Conservation (phyloP, 2,329 filamentous ascomycete species). For the Trichoderma simmonsii region DNA sequence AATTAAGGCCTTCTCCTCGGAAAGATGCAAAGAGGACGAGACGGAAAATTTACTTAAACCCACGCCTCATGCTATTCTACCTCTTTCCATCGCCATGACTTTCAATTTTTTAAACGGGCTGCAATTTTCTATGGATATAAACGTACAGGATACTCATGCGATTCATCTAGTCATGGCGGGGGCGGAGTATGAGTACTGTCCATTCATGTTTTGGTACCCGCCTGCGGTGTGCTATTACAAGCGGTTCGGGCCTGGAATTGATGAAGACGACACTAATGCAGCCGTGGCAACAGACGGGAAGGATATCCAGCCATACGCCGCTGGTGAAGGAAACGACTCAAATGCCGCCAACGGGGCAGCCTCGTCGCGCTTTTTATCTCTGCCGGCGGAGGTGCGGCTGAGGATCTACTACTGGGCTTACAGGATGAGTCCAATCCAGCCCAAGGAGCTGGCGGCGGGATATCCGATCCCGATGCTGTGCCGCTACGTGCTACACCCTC, state of each 20-base stretch:
- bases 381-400: constrained; percentile 46
- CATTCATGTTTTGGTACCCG: constrained; percentile 17
- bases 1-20: not conserved
- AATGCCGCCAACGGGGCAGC: not conserved
- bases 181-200: constrained; percentile 10
- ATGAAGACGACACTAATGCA: not conserved
- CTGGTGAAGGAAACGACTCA: not conserved
- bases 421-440: constrained; percentile 36
- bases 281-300: not conserved
- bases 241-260: not conserved
- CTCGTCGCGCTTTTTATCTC: constrained; percentile 27
- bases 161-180: constrained; percentile 9
- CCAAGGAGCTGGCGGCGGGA: constrained; percentile 39
- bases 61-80: not conserved
- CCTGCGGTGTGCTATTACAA: constrained; percentile 14
- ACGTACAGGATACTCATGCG: constrained; percentile 3
- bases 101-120: not conserved
- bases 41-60: not conserved
- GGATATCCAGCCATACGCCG: not conserved
- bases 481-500: constrained; percentile 31
- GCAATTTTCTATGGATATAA: not conserved
- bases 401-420: constrained; percentile 46
- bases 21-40: not conserved
- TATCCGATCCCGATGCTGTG: constrained; percentile 36
- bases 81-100: not conserved